These are phyloP conservation scores for Trichosporon coremiiforme DNA, from an alignment of 1,284 basidiomycete species.

Conservation along the genomic window DNA sequence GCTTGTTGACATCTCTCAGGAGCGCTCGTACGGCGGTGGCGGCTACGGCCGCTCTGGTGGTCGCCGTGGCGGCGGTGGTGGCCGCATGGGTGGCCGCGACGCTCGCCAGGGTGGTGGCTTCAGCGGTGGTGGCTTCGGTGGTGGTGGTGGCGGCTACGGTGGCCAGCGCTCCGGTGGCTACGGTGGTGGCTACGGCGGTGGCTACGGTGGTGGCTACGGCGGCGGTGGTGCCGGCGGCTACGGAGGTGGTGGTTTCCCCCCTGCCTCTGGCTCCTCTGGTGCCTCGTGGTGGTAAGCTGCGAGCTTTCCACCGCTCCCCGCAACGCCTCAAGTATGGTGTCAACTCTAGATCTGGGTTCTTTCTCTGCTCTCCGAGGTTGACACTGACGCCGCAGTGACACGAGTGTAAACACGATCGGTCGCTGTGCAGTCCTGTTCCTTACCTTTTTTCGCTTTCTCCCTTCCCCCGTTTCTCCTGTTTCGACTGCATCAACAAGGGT, in stretches of 20 bases:
- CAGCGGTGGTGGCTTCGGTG: conserved; percentile 51
- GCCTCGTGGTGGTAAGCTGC: conserved; percentile 54
- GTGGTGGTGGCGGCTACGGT: conserved; percentile 40
- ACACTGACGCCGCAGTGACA: conserved; percentile 10
- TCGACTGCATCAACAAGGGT: conserved; percentile 19
- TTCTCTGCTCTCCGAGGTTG: background rate
- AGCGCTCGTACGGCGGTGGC: conserved; percentile 70
- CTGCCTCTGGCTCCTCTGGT: conserved; percentile 53
- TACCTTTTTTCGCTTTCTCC: background rate
- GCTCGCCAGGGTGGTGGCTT: conserved; percentile 58
- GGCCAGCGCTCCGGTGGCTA: conserved; percentile 38
- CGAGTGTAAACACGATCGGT: background rate
- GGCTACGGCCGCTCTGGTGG: conserved; percentile 61
- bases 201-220: conserved; percentile 63
- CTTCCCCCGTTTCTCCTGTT: background rate
- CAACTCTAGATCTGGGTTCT: conserved; percentile 15
- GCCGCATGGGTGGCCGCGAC: conserved; percentile 65
- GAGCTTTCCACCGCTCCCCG: conserved; percentile 13
- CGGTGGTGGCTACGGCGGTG: conserved; percentile 52
- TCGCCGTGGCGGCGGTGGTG: conserved; percentile 62
- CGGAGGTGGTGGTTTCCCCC: conserved; percentile 57
- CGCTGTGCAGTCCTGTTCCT: conserved; percentile 9
- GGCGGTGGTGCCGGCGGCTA: conserved; percentile 63
- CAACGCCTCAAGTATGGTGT: conserved; percentile 16
- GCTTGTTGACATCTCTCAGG: conserved; percentile 83